Base-by-base conservation (phyloP, 257 asterid species). In the Pogostemon cablin region DNA sequence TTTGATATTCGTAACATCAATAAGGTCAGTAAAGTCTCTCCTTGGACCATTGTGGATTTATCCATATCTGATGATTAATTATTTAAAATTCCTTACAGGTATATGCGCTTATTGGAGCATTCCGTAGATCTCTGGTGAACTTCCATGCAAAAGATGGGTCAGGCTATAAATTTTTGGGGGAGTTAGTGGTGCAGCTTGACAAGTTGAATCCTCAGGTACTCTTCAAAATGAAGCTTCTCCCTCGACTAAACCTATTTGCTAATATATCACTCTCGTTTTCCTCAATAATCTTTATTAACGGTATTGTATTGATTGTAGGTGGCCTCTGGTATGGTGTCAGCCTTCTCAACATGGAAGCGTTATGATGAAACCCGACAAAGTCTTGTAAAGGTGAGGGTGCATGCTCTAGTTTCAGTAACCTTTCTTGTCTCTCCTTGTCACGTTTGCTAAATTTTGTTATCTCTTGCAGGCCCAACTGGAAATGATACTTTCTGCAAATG, bases 341-440 rank as follows among this genome's bases (percentile, higher is more conserved):
- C 90, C 68, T 86, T 93, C 82, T 93, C 98, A 46, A 88, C 97
- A 76, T 93, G 98, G 97, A 93, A 81, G 72, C 98, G 95, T 15
- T 93, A 80, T 50, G 98, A 93, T 54, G 95, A 90, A 82, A 83
- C 89, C 10, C 73, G 98, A 10, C 96, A 90, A 72, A 75, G 65
- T 62, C 95, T 83, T 62, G 92, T 93, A 43, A 88, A 90, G 97
- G 98, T 90, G 76, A 70, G 9, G 3, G 15, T 15, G 15, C 6
- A 2, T 4, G 0, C 9, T 6, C 11, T 53, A 17, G 38, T 53
- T 53, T 53, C 59, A 7, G 12, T 50, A 9, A 15, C 15, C 15
- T 15, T 15, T 15, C 15, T 15, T 15, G 15, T 15, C 15, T 15
- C 15, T 15, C 15, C 15, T 15, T 15, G 15, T 15, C 15, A 15